Conservation (phyloP, 2,329 filamentous ascomycete genomes). For the Fusarium burgessii region DNA sequence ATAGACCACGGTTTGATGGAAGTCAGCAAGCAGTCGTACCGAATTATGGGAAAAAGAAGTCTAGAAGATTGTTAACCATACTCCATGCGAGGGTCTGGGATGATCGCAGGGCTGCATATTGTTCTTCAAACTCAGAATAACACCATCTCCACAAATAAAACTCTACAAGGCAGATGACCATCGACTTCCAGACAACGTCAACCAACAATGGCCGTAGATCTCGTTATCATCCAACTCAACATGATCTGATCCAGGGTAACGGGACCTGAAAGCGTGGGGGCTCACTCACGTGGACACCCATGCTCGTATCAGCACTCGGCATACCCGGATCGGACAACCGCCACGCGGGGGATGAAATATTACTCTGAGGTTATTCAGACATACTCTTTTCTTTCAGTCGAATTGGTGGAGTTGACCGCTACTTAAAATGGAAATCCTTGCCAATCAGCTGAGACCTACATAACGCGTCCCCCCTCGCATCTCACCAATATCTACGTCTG, state of each 20-base stretch:
- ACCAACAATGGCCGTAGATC: not conserved
- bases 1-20: too few relatives aligned
- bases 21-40: too few relatives aligned
- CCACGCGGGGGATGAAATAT: conserved; percentile 18
- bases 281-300: conserved; percentile 22
- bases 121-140: not conserved
- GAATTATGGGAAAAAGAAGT: not conserved
- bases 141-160: not conserved
- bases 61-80: too few relatives aligned
- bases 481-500: not conserved
- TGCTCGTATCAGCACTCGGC: conserved; percentile 13
- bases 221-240: not conserved
- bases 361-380: accelerated
- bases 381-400: not conserved
- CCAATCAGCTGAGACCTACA: conserved; percentile 5
- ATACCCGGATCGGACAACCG: conserved; percentile 11
- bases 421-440: not conserved
- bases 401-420: not conserved
- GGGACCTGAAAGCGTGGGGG: conserved; percentile 14
- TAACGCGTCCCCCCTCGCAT: conserved; percentile 1
- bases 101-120: not conserved
- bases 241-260: conserved; percentile 24
- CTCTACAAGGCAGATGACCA: conserved; percentile 3
- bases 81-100: too few relatives aligned
- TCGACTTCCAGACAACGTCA: not conserved